Conservation (phyloP, 768 basidiomycete genomes). For the Hemileccinum impolitum region DNA sequence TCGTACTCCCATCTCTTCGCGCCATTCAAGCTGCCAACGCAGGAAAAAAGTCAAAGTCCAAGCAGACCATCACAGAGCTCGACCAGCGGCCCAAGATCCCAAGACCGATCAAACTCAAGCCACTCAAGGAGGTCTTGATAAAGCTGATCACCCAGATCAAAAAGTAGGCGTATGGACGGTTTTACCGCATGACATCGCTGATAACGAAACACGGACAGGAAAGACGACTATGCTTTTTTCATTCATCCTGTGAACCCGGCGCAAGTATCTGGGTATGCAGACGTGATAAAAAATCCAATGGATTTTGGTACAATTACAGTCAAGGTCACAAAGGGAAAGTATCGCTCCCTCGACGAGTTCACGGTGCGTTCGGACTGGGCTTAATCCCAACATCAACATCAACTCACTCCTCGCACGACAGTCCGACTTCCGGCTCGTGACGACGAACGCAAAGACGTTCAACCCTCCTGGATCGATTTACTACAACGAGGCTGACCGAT, state of each 20-base stretch:
- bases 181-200: background rate
- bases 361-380: constrained; percentile 42
- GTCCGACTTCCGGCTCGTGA: constrained; percentile 72
- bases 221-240: constrained; percentile 86
- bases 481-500: constrained; percentile 65
- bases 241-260: constrained; percentile 59
- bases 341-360: constrained; percentile 79
- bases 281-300: constrained; percentile 84
- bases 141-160: constrained; percentile 71
- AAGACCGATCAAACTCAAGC: constrained; percentile 70
- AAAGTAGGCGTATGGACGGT: constrained; percentile 46
- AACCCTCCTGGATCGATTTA: constrained; percentile 76
- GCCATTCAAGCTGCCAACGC: constrained; percentile 55
- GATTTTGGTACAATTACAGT: constrained; percentile 83
- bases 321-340: constrained; percentile 75
- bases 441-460: constrained; percentile 69
- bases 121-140: constrained; percentile 68
- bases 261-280: constrained; percentile 59
- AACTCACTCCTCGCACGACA: constrained; percentile 20
- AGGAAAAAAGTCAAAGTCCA: constrained; percentile 45
- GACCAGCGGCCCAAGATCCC: constrained; percentile 35
- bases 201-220: constrained; percentile 42
- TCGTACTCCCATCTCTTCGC: constrained; percentile 66
- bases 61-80: constrained; percentile 22
- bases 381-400: background rate